Conservation (phyloP, 306 rosid species). For the Vigna radiata region DNA sequence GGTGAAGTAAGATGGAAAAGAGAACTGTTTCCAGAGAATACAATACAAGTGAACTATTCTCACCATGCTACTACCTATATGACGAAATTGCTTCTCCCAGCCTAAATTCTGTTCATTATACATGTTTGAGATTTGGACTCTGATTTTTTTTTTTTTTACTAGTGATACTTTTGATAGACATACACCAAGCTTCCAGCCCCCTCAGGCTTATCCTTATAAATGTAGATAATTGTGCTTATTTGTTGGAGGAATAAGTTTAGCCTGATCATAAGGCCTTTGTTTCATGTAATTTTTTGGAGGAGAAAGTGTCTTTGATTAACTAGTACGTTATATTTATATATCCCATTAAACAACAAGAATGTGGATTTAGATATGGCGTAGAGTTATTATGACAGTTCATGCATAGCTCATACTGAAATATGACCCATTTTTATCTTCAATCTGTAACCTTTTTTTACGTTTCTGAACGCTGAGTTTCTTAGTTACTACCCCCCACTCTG, state of each 20-base stretch:
- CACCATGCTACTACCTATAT: neutral
- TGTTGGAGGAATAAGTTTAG: neutral
- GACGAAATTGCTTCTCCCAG: constrained; percentile 18
- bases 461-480: constrained; percentile 2
- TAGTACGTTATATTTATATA: neutral
- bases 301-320: neutral
- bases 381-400: constrained; percentile 15
- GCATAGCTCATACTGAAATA: neutral
- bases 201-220: constrained; percentile 26
- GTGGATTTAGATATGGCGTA: constrained; percentile 13
- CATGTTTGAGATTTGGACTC: constrained; percentile 25
- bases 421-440: neutral
- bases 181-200: neutral
- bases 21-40: neutral
- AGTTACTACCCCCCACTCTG: neutral
- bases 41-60: constrained; percentile 8
- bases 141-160: neutral
- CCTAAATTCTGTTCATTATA: neutral
- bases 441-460: neutral
- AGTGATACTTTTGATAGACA: constrained; percentile 2
- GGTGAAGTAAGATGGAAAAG: neutral
- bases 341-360: constrained; percentile 24
- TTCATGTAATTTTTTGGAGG: constrained; percentile 5
- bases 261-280: constrained; percentile 18
- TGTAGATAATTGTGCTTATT: constrained; percentile 10